Evolutionary conservation across 495 filamentous ascomycete species (phyloP).

Genomic region (Trypethelium eluteriae): DNA sequence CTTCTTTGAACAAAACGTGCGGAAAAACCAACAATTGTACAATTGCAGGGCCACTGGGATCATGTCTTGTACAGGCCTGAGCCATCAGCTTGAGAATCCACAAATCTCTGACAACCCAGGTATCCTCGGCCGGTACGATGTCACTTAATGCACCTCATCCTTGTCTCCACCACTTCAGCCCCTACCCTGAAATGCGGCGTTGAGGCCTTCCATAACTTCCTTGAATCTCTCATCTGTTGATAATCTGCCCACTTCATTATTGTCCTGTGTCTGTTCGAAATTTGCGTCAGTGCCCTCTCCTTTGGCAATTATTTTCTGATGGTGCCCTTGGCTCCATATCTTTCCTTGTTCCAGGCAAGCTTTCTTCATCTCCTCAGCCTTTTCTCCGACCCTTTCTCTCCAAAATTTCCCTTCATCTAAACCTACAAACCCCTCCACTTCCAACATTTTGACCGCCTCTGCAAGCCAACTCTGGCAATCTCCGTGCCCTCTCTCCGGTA

Average conservation of each 20-base stretch:
- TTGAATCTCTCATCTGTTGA: background rate
- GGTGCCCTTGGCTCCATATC: background rate
- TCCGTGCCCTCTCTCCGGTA: background rate
- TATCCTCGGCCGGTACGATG: background rate
- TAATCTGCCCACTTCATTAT: background rate
- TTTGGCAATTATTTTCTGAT: background rate
- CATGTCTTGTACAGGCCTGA: no score
- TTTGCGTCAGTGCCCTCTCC: background rate
- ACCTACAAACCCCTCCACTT: background rate
- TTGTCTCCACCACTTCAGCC: background rate
- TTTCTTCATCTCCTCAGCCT: background rate
- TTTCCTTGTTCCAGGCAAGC: background rate
- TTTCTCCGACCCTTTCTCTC: background rate
- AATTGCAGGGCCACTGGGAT: no score
- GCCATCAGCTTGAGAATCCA: no score
- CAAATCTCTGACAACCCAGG: background rate
- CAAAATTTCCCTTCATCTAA: background rate
- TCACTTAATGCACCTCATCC: background rate
- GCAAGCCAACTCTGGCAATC: background rate
- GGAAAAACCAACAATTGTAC: no score
- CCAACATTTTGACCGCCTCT: background rate
- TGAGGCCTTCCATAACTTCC: background rate
- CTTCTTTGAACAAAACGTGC: no score
- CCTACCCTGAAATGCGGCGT: background rate
- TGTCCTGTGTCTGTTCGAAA: background rate